phyloP scores from a whole-genome alignment of 257 asterid species.

The Solanum phureja region DNA sequence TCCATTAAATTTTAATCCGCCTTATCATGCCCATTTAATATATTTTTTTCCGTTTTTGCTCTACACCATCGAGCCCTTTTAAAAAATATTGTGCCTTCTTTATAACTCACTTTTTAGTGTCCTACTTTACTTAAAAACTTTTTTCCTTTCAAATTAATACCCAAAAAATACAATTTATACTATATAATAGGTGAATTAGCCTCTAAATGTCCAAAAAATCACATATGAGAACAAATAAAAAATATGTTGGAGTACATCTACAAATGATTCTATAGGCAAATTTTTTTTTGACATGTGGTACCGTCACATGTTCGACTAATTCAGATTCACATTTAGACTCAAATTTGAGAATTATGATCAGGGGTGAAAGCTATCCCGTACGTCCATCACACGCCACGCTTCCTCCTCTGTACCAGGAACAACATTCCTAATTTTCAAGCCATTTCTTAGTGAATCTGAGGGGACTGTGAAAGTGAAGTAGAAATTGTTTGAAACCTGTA shows the following conservation, averaged over 20 bases:
- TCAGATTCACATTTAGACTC: background rate
- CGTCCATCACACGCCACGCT: slow-evolving; percentile 40
- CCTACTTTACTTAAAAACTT: background rate
- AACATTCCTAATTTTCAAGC: slow-evolving; percentile 54
- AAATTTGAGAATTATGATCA: background rate
- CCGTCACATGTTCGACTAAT: background rate
- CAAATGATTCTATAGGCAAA: background rate
- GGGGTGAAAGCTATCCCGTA: background rate
- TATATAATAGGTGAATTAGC: background rate
- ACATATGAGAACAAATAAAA: background rate
- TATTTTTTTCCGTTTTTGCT: background rate
- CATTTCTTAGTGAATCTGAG: slow-evolving; percentile 37
- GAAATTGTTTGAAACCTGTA: slow-evolving; percentile 77
- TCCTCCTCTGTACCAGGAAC: slow-evolving; percentile 85
- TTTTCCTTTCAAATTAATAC: background rate
- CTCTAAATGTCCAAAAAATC: background rate
- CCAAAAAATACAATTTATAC: background rate
- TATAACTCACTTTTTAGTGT: background rate
- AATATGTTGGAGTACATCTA: background rate
- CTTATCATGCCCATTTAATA: background rate
- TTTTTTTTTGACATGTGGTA: too few species aligned
- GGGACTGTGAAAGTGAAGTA: slow-evolving; percentile 73
- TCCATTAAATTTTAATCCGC: rapidly evolving
- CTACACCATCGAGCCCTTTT: background rate
- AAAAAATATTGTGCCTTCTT: background rate